Conservation (phyloP, 768 basidiomycete species). For the Kwoniella botswanensis region DNA sequence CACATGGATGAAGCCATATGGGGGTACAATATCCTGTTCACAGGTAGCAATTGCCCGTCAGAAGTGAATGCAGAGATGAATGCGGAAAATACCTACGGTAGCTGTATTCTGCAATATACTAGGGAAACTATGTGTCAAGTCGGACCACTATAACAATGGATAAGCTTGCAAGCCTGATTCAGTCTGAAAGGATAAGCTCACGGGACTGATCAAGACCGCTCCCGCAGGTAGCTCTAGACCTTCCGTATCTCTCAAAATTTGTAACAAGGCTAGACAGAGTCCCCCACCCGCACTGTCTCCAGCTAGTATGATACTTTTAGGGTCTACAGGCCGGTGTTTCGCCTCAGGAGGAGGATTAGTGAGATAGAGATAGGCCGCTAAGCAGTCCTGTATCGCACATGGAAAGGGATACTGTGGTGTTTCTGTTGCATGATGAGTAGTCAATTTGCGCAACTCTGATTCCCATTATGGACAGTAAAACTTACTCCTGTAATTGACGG, state of each 20-base stretch:
- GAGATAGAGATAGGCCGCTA: conserved; percentile 89
- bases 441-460: not conserved
- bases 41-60: not conserved
- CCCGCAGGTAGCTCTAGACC: conserved; percentile 84
- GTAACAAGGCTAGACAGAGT: conserved; percentile 78
- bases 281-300: conserved; percentile 96
- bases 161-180: conserved; percentile 6
- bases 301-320: conserved; percentile 78
- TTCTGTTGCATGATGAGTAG: conserved; percentile 29
- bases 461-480: not conserved
- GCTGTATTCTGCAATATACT: conserved; percentile 82
- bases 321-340: conserved; percentile 76
- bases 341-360: conserved; percentile 83
- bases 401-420: conserved; percentile 98
- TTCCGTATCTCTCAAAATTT: conserved; percentile 74
- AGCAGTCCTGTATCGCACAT: conserved; percentile 77
- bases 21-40: conserved; percentile 68
- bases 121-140: conserved; percentile 94
- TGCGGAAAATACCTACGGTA: conserved; percentile 64
- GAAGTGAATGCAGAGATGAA: too few relatives aligned
- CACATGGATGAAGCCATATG: conserved; percentile 59
- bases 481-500: conserved; percentile 65
- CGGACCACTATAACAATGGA: conserved; percentile 57
- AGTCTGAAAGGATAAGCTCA: conserved; percentile 62
- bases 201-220: conserved; percentile 86